phyloP scores from a whole-genome alignment of 331 rosid species.

The Quercus phellos region DNA sequence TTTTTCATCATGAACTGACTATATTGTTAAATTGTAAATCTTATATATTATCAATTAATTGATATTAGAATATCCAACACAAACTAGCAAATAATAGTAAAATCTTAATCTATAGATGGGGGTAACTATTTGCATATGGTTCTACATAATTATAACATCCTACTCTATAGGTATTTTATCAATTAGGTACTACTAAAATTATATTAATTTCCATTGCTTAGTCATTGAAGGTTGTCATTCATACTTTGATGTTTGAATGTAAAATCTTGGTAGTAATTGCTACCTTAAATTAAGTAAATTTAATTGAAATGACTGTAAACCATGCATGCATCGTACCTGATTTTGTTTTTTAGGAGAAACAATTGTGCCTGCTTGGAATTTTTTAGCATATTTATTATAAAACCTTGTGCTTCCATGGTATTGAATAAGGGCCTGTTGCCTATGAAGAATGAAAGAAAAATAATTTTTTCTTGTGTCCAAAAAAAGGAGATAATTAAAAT shows the following conservation, averaged over 20 bases:
- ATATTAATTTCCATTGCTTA: neutral
- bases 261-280: neutral
- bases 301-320: neutral
- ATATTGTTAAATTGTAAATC: neutral
- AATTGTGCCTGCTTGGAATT: neutral
- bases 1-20: neutral
- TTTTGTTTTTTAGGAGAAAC: neutral
- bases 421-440: too few species aligned
- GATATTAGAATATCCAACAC: neutral
- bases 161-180: neutral
- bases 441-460: too few species aligned
- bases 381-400: neutral
- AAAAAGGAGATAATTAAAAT: too few species aligned
- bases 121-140: neutral
- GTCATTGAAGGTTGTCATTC: neutral
- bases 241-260: neutral
- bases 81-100: neutral
- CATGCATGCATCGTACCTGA: neutral
- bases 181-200: neutral
- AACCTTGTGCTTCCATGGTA: conserved; percentile 1
- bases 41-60: neutral
- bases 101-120: neutral
- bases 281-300: neutral
- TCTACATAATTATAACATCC: neutral
- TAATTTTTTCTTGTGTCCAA: too few species aligned